These are phyloP conservation scores for Leptomonas pyrrhocoris DNA, from an alignment of 208 protist genomes.

Conservation along the genomic window DNA sequence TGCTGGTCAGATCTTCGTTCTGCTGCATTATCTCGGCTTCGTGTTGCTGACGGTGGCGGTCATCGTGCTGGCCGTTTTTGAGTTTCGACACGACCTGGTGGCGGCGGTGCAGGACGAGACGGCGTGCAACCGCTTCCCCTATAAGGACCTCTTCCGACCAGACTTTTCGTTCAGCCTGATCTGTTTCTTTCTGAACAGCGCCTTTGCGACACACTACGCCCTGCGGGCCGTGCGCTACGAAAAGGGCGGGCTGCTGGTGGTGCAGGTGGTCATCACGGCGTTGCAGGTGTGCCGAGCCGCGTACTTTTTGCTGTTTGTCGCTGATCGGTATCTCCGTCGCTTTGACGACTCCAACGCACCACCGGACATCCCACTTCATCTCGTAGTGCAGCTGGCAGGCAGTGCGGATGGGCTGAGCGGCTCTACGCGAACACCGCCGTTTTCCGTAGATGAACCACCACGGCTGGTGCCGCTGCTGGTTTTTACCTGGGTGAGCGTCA, in stretches of 20 bases:
- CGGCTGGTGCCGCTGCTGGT: neutral
- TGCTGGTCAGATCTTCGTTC: constrained; percentile 33
- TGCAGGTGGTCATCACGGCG: constrained; percentile 43
- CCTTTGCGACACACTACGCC: constrained; percentile 44
- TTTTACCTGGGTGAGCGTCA: constrained; percentile 12
- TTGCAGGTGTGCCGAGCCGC: constrained; percentile 44
- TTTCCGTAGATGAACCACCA: neutral
- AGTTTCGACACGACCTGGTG: neutral
- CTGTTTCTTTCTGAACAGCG: constrained; percentile 51
- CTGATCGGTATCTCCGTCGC: constrained; percentile 24
- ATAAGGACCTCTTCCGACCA: constrained; percentile 35
- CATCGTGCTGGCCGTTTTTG: constrained; percentile 20
- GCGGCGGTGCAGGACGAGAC: constrained; percentile 35
- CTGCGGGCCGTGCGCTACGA: constrained; percentile 64
- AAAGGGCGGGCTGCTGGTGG: constrained; percentile 51
- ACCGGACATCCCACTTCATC: no score
- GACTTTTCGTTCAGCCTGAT: constrained; percentile 53
- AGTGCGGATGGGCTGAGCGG: no score
- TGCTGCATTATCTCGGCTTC: constrained; percentile 42
- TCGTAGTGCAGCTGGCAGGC: no score
- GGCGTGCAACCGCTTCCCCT: constrained; percentile 41
- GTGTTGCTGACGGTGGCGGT: constrained; percentile 13
- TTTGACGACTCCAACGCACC: neutral
- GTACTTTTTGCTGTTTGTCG: constrained; percentile 47
- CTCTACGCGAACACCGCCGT: neutral